These are phyloP conservation scores for Endocarpon pusillum DNA, from an alignment of 495 filamentous ascomycete species.

Conservation along the genomic window DNA sequence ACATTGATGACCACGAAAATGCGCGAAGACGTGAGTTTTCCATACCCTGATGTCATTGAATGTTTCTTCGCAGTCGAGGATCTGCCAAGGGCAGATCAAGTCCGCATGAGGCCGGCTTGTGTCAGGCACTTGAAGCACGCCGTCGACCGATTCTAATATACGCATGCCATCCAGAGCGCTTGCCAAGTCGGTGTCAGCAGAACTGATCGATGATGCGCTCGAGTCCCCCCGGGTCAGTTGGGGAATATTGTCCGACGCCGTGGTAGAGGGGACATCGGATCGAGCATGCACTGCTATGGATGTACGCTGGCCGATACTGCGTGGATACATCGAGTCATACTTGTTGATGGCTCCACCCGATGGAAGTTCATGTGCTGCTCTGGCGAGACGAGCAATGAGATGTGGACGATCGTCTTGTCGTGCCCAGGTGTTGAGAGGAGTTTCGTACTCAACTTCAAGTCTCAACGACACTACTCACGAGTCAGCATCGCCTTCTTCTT, in stretches of 20 bases:
- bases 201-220: not conserved
- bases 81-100: not conserved
- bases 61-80: not conserved
- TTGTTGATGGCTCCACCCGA: no score
- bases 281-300: not conserved
- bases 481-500: no score
- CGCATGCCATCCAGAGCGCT: not conserved
- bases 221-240: not conserved
- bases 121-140: not conserved
- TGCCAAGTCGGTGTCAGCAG: not conserved
- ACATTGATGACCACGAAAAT: not conserved
- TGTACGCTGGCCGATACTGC: not conserved
- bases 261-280: not conserved
- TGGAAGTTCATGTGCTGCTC: no score
- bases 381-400: no score
- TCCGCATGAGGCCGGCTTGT: not conserved
- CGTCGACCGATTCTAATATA: not conserved
- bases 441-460: no score
- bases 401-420: no score
- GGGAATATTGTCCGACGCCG: not conserved
- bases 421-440: no score
- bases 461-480: no score
- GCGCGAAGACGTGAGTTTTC: not conserved
- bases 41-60: not conserved
- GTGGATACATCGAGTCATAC: not conserved